phyloP scores from a whole-genome alignment of 2,329 filamentous ascomycete species.

The Phyllosticta citribraziliensis region DNA sequence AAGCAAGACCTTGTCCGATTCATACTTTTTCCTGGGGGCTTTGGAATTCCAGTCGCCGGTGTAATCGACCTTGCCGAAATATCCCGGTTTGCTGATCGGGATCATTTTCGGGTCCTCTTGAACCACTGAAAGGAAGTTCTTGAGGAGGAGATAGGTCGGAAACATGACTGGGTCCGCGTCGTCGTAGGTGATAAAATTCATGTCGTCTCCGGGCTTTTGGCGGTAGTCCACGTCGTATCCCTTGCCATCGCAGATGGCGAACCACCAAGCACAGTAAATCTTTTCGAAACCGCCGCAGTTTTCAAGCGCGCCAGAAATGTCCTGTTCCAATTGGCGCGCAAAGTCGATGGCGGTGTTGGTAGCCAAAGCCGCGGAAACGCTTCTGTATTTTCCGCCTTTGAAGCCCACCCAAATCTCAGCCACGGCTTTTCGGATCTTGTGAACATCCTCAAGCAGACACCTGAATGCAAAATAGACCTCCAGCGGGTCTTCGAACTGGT shows the following conservation, averaged over 20 bases:
- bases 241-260: background rate
- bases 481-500: background rate
- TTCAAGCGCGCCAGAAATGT: constrained; percentile 5
- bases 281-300: constrained; percentile 8
- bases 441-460: background rate
- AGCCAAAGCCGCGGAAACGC: constrained; percentile 14
- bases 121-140: background rate
- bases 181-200: constrained; percentile 15
- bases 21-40: background rate
- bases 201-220: constrained; percentile 10
- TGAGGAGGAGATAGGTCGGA: background rate
- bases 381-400: constrained; percentile 11
- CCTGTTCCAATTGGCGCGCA: constrained; percentile 15
- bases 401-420: constrained; percentile 12
- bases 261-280: background rate
- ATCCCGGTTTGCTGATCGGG: background rate
- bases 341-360: constrained; percentile 16
- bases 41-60: background rate
- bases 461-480: background rate
- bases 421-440: constrained; percentile 13
- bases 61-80: background rate
- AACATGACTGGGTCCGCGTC: constrained; percentile 2
- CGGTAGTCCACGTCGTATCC: background rate
- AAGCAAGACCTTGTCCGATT: background rate
- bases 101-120: background rate